Base-by-base conservation (phyloP, 441 rosid genomes). In the Aleurites moluccanus region DNA sequence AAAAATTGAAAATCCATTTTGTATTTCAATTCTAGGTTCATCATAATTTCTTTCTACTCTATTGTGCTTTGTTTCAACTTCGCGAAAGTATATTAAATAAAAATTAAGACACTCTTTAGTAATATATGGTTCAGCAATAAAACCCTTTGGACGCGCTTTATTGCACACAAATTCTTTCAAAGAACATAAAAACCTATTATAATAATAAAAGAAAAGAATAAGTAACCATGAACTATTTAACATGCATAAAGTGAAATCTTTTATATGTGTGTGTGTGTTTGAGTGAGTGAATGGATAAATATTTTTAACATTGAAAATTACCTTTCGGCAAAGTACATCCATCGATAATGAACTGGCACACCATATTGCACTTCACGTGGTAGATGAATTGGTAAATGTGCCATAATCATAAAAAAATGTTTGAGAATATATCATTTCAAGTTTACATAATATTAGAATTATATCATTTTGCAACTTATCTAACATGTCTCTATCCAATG, bases 291-390 rank as follows among this genome's bases (percentile, higher is more conserved):
- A n/a, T n/a, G n/a, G n/a, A n/a, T n/a, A n/a, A n/a, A n/a, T n/a
- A n/a, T n/a, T n/a, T 10, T 47, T 10, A 47, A 14, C 13, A 10
- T 10, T 35, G 0, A 0, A 53, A 53, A 8, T 53, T 2, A 72
- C 67, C 75, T 72, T 60, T 60, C 59, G 10, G 45, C 9, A 5
- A 38, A 50, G 18, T 42, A 60, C 44, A 72, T 72, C 66, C 55
- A 72, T 13, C 20, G 30, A 42, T 67, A 42, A 6, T 67, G 70
- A 42, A 67, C n/a, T 20, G 35, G 56, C 3, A 67, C 55, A 10
- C 21, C 53, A 0, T 40, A 14, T 59, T 57, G 14, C 3, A 52
- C 67, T 27, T 57, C 40, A 0, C 1, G 5, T 42, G 66, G 33
- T 7, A 57, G 14, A 42, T 72, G 66, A 33, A 56, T 20, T 6